phyloP scores from a whole-genome alignment of 1,284 basidiomycete genomes.

The Sphagnurus paluster region DNA sequence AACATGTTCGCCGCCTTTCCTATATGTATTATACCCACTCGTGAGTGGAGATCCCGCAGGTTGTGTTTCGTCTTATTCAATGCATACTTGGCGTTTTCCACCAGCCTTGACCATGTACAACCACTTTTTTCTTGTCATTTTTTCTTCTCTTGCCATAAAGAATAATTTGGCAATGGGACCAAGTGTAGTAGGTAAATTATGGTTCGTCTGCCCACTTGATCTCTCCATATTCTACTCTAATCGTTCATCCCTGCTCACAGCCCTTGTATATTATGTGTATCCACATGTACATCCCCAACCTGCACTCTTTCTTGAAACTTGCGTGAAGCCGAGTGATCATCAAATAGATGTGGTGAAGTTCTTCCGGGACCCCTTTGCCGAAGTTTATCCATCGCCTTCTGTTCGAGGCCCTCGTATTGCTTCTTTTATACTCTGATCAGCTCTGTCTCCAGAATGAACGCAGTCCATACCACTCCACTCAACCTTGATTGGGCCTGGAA shows the following conservation, averaged over 20 bases:
- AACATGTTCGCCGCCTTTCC: background rate
- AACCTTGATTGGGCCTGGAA: conserved; percentile 22
- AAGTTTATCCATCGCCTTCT: too few species aligned
- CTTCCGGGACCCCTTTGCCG: too few species aligned
- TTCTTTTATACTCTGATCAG: too few species aligned
- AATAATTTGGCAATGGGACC: too few species aligned
- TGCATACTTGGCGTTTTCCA: background rate
- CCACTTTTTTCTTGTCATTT: background rate
- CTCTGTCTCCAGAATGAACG: conserved; percentile 3
- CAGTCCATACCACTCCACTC: conserved; percentile 11
- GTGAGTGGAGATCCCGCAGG: background rate
- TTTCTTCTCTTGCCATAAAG: background rate
- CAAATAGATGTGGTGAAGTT: too few species aligned
- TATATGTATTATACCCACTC: background rate
- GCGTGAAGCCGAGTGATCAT: too few species aligned
- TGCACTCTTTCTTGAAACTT: too few species aligned
- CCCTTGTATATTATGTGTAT: too few species aligned
- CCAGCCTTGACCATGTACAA: background rate
- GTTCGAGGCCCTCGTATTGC: too few species aligned
- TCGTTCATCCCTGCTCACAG: too few species aligned
- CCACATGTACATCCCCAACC: too few species aligned
- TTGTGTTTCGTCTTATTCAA: background rate
- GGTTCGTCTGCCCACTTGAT: background rate
- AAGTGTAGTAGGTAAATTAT: background rate
- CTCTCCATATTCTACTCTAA: too few species aligned